phyloP scores from a whole-genome alignment of 108 stramenopile species.

The Conticribra guillardii region DNA sequence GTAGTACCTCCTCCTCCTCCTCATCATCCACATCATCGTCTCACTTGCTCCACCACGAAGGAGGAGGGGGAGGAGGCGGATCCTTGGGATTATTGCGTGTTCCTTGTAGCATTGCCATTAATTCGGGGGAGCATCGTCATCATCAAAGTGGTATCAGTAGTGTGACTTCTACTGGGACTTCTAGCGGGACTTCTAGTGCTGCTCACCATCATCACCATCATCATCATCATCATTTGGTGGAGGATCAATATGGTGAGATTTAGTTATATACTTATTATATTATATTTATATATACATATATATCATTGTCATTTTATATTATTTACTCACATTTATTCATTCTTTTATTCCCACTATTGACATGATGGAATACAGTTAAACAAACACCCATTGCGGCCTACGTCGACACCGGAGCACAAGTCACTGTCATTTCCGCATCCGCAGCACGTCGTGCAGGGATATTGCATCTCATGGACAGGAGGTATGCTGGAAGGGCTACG shows the following conservation, averaged over 20 bases:
- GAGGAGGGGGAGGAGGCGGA: background rate
- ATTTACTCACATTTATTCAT: background rate
- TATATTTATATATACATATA: too few relatives aligned
- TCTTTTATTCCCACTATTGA: background rate
- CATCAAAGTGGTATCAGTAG: too few relatives aligned
- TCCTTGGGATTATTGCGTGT: slow-evolving; percentile 25
- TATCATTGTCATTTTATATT: background rate
- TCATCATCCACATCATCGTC: background rate
- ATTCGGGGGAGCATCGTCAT: slow-evolving; percentile 38
- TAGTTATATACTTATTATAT: background rate
- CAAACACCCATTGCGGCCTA: slow-evolving; percentile 55
- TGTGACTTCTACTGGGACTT: too few relatives aligned
- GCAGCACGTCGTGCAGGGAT: slow-evolving; percentile 55
- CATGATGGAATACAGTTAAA: slow-evolving; percentile 4
- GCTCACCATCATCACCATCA: too few relatives aligned
- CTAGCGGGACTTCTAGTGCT: too few relatives aligned
- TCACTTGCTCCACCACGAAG: background rate
- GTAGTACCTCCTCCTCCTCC: too few relatives aligned
- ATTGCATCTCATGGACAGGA: slow-evolving; percentile 61
- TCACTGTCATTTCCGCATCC: slow-evolving; percentile 61
- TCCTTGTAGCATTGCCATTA: slow-evolving; percentile 41
- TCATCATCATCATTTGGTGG: too few relatives aligned
- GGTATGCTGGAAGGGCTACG: slow-evolving; percentile 67
- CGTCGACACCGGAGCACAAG: slow-evolving; percentile 73
- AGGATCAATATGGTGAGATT: slow-evolving; percentile 22